Percentiles rank a stretch among this genome's conserved stretches.
Evolutionary conservation across 2,329 filamentous ascomycete species (phyloP).

Genomic region (Bisporella sp.): DNA sequence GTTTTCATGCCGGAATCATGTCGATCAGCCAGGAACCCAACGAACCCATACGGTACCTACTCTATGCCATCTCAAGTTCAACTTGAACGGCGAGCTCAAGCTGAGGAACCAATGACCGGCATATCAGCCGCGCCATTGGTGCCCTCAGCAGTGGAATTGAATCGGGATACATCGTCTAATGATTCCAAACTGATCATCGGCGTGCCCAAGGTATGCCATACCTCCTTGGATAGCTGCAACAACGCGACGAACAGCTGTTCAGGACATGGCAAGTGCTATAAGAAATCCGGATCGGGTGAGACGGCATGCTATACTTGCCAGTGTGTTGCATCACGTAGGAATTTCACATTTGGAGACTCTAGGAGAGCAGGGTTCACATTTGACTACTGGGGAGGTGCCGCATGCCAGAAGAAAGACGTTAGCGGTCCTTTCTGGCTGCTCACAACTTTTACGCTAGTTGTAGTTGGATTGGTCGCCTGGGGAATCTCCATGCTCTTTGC

Average conservation of each 20-base stretch:
- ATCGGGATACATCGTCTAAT: neutral
- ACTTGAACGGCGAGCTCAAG: constrained; percentile 16
- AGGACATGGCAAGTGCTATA: constrained; percentile 69
- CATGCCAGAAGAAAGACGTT: constrained; percentile 88
- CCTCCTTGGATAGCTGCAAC: constrained; percentile 59
- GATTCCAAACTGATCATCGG: constrained; percentile 14
- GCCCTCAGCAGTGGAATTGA: constrained; percentile 10
- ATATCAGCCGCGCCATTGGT: constrained; percentile 5
- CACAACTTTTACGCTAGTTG: constrained; percentile 61
- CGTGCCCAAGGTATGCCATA: constrained; percentile 65
- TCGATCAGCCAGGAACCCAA: constrained; percentile 11
- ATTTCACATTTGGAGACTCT: constrained; percentile 7
- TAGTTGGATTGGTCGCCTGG: constrained; percentile 62
- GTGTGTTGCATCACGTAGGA: constrained; percentile 53
- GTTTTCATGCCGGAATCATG: constrained; percentile 23
- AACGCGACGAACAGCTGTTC: constrained; percentile 72
- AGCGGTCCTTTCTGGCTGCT: constrained; percentile 87
- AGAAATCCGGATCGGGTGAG: constrained; percentile 47
- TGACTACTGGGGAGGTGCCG: constrained; percentile 73
- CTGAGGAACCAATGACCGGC: constrained; percentile 23
- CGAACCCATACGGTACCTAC: constrained; percentile 23
- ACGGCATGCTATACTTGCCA: constrained; percentile 70
- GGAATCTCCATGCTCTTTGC: constrained; percentile 73
- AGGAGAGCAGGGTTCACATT: constrained; percentile 44
- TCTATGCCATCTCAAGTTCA: constrained; percentile 15